Evolutionary conservation across 805 yeast species (phyloP).

Genomic region (Myxozyma lipomycoides): DNA sequence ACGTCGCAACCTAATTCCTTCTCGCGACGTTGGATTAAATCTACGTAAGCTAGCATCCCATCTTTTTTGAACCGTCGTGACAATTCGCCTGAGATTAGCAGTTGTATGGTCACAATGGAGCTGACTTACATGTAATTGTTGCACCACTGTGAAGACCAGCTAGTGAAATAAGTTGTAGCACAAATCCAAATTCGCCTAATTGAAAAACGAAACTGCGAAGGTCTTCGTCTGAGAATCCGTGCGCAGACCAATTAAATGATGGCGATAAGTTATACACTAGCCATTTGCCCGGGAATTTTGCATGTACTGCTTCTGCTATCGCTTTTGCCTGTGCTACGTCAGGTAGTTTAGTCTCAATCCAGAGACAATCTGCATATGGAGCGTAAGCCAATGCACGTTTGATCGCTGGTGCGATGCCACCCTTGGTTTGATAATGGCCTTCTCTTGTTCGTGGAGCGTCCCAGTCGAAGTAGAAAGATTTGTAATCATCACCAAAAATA

Average conservation of each 20-base stretch:
- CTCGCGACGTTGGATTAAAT: slow-evolving; percentile 49
- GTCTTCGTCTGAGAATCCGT: slow-evolving; percentile 49
- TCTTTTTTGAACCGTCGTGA: slow-evolving; percentile 47
- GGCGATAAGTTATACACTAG: slow-evolving; percentile 61
- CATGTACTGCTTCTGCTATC: slow-evolving; percentile 48
- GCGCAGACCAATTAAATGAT: slow-evolving; percentile 56
- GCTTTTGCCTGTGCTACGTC: slow-evolving; percentile 48
- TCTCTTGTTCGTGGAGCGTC: slow-evolving; percentile 57
- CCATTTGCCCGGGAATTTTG: slow-evolving; percentile 49
- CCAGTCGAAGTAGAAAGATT: slow-evolving; percentile 48
- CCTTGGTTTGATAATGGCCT: slow-evolving; percentile 50
- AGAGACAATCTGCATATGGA: slow-evolving; percentile 56
- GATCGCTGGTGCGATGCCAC: slow-evolving; percentile 53
- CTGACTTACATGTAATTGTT: slow-evolving; percentile 46
- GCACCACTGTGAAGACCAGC: slow-evolving; percentile 59
- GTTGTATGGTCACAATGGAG: too few relatives aligned
- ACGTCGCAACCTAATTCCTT: slow-evolving; percentile 48
- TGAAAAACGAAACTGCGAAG: slow-evolving; percentile 50
- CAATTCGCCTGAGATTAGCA: slow-evolving; percentile 33
- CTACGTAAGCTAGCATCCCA: slow-evolving; percentile 60
- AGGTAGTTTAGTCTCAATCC: slow-evolving; percentile 63
- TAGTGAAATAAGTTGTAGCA: slow-evolving; percentile 55
- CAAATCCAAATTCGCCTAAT: slow-evolving; percentile 54
- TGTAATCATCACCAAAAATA: slow-evolving; percentile 34
- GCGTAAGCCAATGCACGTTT: slow-evolving; percentile 53